Conservation (phyloP, 2,329 filamentous ascomycete genomes). For the Mariannaea elegans region DNA sequence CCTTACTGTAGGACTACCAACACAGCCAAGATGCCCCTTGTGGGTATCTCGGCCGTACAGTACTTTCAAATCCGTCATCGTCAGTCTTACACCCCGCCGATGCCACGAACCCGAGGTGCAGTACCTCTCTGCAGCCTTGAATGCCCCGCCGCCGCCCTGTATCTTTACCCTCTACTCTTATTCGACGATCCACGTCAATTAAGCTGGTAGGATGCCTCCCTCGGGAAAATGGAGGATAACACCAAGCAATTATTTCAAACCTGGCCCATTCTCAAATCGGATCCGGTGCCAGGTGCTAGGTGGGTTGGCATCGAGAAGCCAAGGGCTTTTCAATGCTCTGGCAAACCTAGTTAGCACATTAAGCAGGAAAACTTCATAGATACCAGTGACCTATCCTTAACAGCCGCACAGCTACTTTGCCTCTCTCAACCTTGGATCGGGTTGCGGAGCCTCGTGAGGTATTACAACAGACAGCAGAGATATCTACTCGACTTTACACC, state of each 20-base stretch:
- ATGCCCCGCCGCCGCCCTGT: constrained; percentile 23
- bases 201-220: constrained; percentile 17
- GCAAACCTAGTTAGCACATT: constrained; percentile 7
- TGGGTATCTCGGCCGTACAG: constrained; percentile 37
- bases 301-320: constrained; percentile 7
- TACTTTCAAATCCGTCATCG: constrained; percentile 29
- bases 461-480: constrained; percentile 14
- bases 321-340: constrained; percentile 5
- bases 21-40: constrained; percentile 22
- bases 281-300: not conserved
- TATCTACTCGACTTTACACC: constrained; percentile 28
- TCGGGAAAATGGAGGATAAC: constrained; percentile 9
- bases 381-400: constrained; percentile 1
- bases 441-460: constrained; percentile 30
- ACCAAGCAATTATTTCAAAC: not conserved
- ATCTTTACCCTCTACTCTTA: constrained; percentile 3
- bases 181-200: constrained; percentile 19
- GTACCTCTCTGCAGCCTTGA: constrained; percentile 39
- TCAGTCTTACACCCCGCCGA: constrained; percentile 34
- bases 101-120: constrained; percentile 33
- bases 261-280: constrained; percentile 4
- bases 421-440: constrained; percentile 10
- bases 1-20: not conserved
- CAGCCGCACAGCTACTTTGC: constrained; percentile 6
- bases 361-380: not conserved